phyloP scores from a whole-genome alignment of 306 rosid genomes.

The Vigna radiata region DNA sequence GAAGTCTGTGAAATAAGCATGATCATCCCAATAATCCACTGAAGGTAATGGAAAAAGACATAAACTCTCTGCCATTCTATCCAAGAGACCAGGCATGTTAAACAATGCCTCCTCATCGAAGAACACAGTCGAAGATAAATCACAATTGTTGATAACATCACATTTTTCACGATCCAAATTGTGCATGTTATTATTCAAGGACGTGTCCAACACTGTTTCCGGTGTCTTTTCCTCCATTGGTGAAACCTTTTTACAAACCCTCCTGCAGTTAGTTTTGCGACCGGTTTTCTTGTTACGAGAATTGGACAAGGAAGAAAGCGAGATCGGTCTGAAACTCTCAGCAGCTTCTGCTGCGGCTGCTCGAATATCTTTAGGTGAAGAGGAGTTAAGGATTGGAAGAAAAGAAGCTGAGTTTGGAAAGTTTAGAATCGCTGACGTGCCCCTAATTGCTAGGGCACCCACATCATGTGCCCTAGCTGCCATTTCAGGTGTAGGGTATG shows the following conservation, averaged over 20 bases:
- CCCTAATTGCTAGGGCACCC: constrained; percentile 45
- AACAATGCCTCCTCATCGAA: constrained; percentile 48
- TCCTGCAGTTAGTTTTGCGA: neutral
- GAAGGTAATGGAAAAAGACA: constrained; percentile 10
- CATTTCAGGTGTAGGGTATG: constrained; percentile 45
- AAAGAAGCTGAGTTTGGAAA: constrained; percentile 28
- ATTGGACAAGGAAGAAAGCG: neutral
- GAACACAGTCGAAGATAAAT: constrained; percentile 5
- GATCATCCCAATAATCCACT: neutral
- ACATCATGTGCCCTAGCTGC: constrained; percentile 54
- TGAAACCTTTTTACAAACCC: neutral
- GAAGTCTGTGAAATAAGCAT: neutral
- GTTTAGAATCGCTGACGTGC: constrained; percentile 39
- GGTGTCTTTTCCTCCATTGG: neutral
- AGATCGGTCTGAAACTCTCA: neutral
- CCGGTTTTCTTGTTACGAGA: neutral
- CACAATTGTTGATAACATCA: neutral
- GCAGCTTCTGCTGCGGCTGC: constrained; percentile 33
- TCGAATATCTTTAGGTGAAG: constrained; percentile 22
- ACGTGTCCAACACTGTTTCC: neutral
- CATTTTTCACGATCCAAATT: neutral
- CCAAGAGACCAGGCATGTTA: constrained; percentile 44
- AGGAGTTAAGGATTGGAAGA: constrained; percentile 32
- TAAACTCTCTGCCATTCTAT: constrained; percentile 50
- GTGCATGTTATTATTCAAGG: neutral